Base-by-base conservation (phyloP, 768 basidiomycete genomes). In the Agaricus sinodeliciosus region DNA sequence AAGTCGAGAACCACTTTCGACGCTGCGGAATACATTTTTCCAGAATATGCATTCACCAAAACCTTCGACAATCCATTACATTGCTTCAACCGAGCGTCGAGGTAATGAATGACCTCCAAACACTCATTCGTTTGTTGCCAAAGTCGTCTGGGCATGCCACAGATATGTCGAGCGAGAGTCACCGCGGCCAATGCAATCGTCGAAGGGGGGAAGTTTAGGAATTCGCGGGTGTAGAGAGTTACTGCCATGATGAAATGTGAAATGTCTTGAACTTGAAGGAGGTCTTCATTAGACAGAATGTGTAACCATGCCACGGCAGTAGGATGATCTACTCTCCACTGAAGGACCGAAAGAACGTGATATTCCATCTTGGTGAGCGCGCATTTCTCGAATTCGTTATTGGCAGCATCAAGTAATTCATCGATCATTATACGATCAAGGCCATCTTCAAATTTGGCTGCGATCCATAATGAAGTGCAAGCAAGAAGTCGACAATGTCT, bases 321-420 rank as follows among this genome's bases (percentile, higher is more conserved):
- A 11, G 95, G 95, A 65, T 97, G 94, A 12, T 94, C 95, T 45
- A 97, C 78, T 31, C 81, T 81, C 95, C 95, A 98, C 58, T 91
- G 86, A 59, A 98, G 94, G 13, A 95, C 97, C n/a, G 87, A 82
- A 36, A 98, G 79, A 47, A 98, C 89, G 63, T 98, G 95, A 4
- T 89, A 87, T 69, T 98, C 95, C 95, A 98, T 96, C 71, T 98
- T 95, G 56, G 95, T 85, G 70, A 98, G 97, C 1, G 94, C 94
- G 2, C 86, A 85, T 68, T 94, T 92, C 65, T 96, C 94, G 68
- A 97, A 98, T 2, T 91, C 90, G 62, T 93, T 86, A 63, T 87
- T 90, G 72, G 95, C 97, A 66, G 95, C 91, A 63, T 92, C 85
- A 39, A 85, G 85, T 46, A 98, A 84, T 57, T 97, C 94, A 63